Evolutionary conservation across 192 early-diverging fungal genomes (phyloP), one percentile per base, ranked within the genome.

Genomic region (Funneliformis mosseae): DNA sequence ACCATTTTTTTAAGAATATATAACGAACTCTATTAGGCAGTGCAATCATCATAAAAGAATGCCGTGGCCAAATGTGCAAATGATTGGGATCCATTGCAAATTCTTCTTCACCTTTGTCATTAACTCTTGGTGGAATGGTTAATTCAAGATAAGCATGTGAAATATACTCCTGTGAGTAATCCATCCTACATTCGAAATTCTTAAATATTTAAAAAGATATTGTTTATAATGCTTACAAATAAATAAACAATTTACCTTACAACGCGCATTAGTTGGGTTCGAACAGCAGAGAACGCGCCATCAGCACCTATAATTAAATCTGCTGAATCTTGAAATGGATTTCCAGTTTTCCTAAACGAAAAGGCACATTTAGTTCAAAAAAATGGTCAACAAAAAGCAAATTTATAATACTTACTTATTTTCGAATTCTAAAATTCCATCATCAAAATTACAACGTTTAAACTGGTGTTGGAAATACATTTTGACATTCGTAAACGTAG

Each of bases 21-120:
- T 60, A 33, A 85, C 85, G 74, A 84, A 93, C 93, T 74, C 88
- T 88, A 86, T 99, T 99, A 46, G 97, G 96, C 67, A 99, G 89
- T 0, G 97, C 97, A 84, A 99, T 99, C 85, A 99, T 90, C 97
- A 99, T 99, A 77, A 96, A 98, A 18, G 94, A 93, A 76, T 97
- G 92, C 10, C 95, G 89, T 9, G 97, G 97, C 97, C 97, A 99
- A 77, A 99, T 99, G 84, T 99, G 97, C 71, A 99, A 88, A 74
- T 98, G 96, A 81, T 96, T 89, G 3, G 95, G 92, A 81, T 94
- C 91, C 90, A 99, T 94, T 21, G 90, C 91, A 86, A 92, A 98
- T 16, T 92, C 89, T n/a, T 71, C 48, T 66, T 86, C 62, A 8
- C 89, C 91, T 69, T 90, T 76, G 11, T 89, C 91, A 28, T 81